phyloP scores from a whole-genome alignment of 2,329 filamentous ascomycete genomes.

The Endothia cerciana region DNA sequence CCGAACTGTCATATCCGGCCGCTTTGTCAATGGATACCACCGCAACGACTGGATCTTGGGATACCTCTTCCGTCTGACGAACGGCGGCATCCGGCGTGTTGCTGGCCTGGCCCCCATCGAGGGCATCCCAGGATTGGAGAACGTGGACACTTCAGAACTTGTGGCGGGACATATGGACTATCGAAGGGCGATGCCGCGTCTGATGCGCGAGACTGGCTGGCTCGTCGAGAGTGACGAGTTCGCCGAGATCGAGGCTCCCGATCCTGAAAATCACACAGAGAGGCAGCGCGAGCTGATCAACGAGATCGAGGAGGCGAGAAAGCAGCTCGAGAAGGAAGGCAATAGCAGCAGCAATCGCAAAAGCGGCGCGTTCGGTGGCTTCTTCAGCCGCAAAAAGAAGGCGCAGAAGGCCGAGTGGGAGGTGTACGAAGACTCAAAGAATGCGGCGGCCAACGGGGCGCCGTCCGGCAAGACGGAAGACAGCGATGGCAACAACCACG shows the following conservation, averaged over 20 bases:
- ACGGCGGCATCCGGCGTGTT: slow-evolving; percentile 85
- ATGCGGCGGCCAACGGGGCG: slow-evolving; percentile 33
- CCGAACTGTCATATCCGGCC: slow-evolving; percentile 83
- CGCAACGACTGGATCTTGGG: slow-evolving; percentile 96
- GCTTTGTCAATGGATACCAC: slow-evolving; percentile 93
- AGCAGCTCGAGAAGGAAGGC: slow-evolving; percentile 79
- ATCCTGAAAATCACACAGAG: slow-evolving; percentile 88
- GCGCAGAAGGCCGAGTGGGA: slow-evolving; percentile 61
- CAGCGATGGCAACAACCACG: slow-evolving; percentile 56
- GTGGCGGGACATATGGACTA: slow-evolving; percentile 98
- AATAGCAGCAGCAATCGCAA: slow-evolving; percentile 45
- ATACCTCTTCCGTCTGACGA: slow-evolving; percentile 93
- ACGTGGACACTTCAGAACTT: slow-evolving; percentile 81
- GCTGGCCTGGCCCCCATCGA: slow-evolving; percentile 82
- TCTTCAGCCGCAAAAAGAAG: slow-evolving; percentile 85
- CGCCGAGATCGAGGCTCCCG: slow-evolving; percentile 93
- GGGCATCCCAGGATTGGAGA: slow-evolving; percentile 80
- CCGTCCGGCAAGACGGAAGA: slow-evolving; percentile 48
- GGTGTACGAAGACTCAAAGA: slow-evolving; percentile 28
- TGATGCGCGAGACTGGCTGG: slow-evolving; percentile 90
- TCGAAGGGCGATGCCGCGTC: slow-evolving; percentile 84
- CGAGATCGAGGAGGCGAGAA: slow-evolving; percentile 93
- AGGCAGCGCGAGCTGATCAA: slow-evolving; percentile 91
- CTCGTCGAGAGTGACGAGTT: slow-evolving; percentile 92
- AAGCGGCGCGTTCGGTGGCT: slow-evolving; percentile 60